Base-by-base conservation (phyloP, 164 flowering plant species). In the Liriodendron chinense region DNA sequence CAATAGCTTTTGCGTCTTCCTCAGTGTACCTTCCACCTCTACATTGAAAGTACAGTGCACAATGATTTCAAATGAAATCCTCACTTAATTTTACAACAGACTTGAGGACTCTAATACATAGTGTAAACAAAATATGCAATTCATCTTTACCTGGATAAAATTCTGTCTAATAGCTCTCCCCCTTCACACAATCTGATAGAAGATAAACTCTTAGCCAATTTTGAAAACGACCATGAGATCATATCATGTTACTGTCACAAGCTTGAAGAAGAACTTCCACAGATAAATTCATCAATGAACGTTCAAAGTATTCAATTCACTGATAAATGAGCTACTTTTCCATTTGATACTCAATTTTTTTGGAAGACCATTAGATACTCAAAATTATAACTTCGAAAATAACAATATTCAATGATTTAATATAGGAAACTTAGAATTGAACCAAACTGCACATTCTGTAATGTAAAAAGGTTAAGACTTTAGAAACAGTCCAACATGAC, bases 161-260 rank as follows among this genome's bases (percentile, higher is more conserved):
- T 96, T 84, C 94, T 87, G 86, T 96, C 99, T 6, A 96, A 87
- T 43, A 96, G 86, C 81, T 94, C 98, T 66, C 98, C 99, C 57
- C 98, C 99, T 83, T 94, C 97, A 85, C 99, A 96, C 86, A 94
- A 87, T 82, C 98, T 93, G 90, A 72, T 47, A 25, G 57, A 78
- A n/a, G 18, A 53, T 12, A 66, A 70, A 75, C 26, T 49, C n/a
- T 56, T 43, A 69, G 67, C 48, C 73, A 48, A 25, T 64, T 43
- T 21, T 25, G 72, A 70, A 21, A 50, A 71, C 57, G 4, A 34
- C 43, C 43, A 34, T 34, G 43, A 1, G 43, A 34, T 34, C 43
- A 34, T 34, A 34, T 66, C 9, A 9, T 43, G 53, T 47, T 20
- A 47, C 53, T 18, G 24, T n/a, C 53, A 69, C 20, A 43, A 21